Conservation (phyloP, 75 land plant species). For the Cryptomeria japonica region DNA sequence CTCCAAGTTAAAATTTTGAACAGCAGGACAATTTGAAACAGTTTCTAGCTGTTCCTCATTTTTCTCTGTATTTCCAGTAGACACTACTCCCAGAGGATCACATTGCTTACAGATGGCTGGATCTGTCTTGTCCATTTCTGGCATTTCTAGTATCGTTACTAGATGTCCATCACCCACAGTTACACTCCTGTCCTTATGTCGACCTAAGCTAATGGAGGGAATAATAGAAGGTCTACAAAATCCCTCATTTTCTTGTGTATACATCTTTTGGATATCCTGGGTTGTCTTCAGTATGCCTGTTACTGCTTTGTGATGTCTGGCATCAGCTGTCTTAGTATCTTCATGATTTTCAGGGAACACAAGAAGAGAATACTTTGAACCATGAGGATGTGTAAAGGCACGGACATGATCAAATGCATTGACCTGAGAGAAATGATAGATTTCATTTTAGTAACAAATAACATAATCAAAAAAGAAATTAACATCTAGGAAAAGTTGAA, state of each 20-base stretch:
- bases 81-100: not conserved
- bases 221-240: conserved; percentile 6
- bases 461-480: not conserved
- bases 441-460: not conserved
- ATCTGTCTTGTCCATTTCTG: conserved; percentile 21
- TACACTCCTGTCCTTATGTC: conserved; percentile 1
- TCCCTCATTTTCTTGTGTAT: conserved; percentile 2
- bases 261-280: not conserved
- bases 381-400: conserved; percentile 51
- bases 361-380: conserved; percentile 54
- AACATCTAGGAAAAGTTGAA: not conserved
- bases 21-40: not conserved
- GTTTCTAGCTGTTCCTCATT: not conserved
- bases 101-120: not conserved
- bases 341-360: conserved; percentile 9
- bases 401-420: conserved; percentile 77
- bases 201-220: not conserved
- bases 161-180: conserved; percentile 37
- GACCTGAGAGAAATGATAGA: conserved; percentile 52
- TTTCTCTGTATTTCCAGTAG: not conserved
- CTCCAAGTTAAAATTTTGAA: not conserved
- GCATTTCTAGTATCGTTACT: conserved; percentile 43
- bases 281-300: not conserved
- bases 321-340: conserved; percentile 9
- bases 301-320: not conserved